These are phyloP conservation scores for Ophiorrhiza pumila DNA, from an alignment of 257 asterid species.

Conservation along the genomic window DNA sequence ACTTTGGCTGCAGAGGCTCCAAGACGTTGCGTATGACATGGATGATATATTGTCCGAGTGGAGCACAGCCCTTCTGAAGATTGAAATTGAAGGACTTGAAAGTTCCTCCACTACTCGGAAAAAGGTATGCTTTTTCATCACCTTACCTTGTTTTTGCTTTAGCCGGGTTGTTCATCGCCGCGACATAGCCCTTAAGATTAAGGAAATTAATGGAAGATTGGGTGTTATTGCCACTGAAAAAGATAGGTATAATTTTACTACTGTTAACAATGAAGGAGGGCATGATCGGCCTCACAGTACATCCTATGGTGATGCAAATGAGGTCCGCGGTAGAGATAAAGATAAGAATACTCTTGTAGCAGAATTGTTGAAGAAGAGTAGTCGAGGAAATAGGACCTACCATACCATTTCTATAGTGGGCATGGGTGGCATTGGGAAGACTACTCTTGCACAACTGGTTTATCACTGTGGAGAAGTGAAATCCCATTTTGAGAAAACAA, in stretches of 20 bases:
- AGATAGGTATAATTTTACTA: conserved; percentile 35
- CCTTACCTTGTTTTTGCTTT: conserved; percentile 32
- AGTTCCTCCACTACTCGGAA: conserved; percentile 23
- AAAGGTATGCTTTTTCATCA: conserved; percentile 46
- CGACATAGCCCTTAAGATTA: conserved; percentile 46
- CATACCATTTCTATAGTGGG: conserved; percentile 37
- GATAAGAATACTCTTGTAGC: conserved; percentile 21
- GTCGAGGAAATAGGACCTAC: background rate
- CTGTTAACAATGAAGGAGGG: background rate
- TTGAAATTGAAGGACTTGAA: conserved; percentile 25
- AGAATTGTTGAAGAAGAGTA: conserved; percentile 21
- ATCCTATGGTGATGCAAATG: conserved; percentile 20
- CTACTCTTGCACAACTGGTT: conserved; percentile 38
- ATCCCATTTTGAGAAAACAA: conserved; percentile 17
- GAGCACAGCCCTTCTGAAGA: conserved; percentile 32
- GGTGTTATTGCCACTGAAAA: conserved; percentile 38
- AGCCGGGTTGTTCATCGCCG: conserved; percentile 41
- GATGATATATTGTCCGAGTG: conserved; percentile 68
- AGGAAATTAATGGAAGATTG: conserved; percentile 38
- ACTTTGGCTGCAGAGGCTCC: conserved; percentile 55
- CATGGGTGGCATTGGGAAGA: conserved; percentile 43
- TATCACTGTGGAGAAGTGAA: conserved; percentile 19
- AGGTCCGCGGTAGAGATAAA: conserved; percentile 25
- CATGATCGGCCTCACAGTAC: conserved; percentile 11
- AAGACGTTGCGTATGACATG: conserved; percentile 47